Evolutionary conservation across 331 rosid species (phyloP).

Genomic region (Acacia pycnantha): DNA sequence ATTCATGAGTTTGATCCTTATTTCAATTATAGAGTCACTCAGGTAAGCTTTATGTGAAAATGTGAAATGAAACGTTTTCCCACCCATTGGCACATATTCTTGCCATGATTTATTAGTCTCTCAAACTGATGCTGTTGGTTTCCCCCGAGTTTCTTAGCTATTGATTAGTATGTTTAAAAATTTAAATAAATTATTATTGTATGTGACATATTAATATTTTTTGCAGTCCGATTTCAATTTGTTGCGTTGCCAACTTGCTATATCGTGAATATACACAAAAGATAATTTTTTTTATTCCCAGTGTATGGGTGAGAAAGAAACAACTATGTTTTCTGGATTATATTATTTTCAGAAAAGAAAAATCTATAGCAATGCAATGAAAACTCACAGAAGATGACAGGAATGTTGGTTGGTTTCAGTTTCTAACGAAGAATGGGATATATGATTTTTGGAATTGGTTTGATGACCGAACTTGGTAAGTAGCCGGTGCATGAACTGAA

Average conservation of each 20-base stretch:
- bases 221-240: not conserved
- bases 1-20: slow-evolving; percentile 98
- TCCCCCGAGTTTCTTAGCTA: not conserved
- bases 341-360: not conserved
- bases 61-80: slow-evolving; percentile 12
- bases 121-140: slow-evolving; percentile 3
- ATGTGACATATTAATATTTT: not conserved
- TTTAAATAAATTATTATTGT: not conserved
- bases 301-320: slow-evolving; percentile 49
- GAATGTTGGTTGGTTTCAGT: slow-evolving; percentile 69
- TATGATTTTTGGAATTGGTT: slow-evolving; percentile 99
- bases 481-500: not conserved
- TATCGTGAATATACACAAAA: not conserved
- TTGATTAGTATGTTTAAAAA: slow-evolving; percentile 16
- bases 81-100: not conserved
- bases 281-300: slow-evolving; percentile 38
- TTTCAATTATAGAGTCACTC: slow-evolving; percentile 97
- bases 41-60: slow-evolving; percentile 54
- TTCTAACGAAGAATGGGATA: slow-evolving; percentile 88
- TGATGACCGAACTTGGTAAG: slow-evolving; percentile 97
- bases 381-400: slow-evolving; percentile 28
- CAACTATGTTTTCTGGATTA: slow-evolving; percentile 55
- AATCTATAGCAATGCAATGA: not conserved
- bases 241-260: not conserved
- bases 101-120: slow-evolving; percentile 20